Percentiles rank a stretch among this genome's conserved stretches.
Conservation (phyloP, 2,329 filamentous ascomycete species). For the Pseudogymnoascus sp. region DNA sequence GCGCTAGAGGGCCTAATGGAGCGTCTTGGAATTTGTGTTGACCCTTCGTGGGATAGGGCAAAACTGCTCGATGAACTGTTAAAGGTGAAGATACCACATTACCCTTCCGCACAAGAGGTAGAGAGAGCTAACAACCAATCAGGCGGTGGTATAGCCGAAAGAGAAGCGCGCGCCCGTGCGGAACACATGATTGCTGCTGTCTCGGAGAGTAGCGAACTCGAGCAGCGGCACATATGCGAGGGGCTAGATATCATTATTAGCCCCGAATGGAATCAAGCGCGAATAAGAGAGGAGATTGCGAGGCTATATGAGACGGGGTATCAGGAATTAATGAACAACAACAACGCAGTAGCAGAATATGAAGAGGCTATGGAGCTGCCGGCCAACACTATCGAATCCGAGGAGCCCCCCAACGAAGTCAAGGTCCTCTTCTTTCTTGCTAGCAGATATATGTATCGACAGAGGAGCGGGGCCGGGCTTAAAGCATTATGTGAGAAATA, state of each 20-base stretch:
- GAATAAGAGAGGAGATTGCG: neutral
- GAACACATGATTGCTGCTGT: neutral
- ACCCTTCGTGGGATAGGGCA: neutral
- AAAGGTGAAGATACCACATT: neutral
- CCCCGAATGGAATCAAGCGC: neutral
- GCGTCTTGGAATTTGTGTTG: neutral
- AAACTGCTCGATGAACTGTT: neutral
- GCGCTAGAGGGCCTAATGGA: neutral
- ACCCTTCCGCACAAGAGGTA: neutral
- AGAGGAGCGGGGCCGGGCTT: neutral
- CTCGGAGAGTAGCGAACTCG: neutral
- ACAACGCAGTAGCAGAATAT: neutral
- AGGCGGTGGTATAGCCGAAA: neutral
- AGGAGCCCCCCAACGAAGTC: neutral
- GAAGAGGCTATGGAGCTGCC: neutral
- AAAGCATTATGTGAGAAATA: neutral
- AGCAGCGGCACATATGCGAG: neutral
- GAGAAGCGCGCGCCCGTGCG: neutral
- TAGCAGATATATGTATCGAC: conserved; percentile 1
- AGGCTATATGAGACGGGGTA: conserved; percentile 1
- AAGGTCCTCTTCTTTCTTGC: neutral
- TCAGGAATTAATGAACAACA: neutral
- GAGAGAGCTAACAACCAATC: neutral
- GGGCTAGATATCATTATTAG: neutral
- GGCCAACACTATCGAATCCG: neutral